Conservation (phyloP, 495 filamentous ascomycete genomes). For the Cenococcum geophilum region DNA sequence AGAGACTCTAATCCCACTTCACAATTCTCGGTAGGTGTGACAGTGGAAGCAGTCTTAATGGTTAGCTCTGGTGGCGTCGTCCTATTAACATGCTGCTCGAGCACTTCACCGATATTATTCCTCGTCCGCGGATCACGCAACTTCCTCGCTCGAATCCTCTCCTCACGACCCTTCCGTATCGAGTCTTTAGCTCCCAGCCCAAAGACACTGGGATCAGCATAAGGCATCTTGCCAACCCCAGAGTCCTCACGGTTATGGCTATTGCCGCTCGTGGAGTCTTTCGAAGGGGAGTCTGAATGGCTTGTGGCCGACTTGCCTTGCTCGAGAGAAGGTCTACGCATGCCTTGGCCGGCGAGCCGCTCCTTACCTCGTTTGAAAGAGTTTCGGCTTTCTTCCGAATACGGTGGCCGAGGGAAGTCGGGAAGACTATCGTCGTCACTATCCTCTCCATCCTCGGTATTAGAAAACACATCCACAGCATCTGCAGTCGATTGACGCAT, state of each 20-base stretch:
- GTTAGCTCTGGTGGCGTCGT: not conserved
- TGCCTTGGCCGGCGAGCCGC: conserved; percentile 4
- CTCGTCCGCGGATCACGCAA: conserved; percentile 27
- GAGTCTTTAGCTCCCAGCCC: conserved; percentile 10
- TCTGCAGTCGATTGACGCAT: not conserved
- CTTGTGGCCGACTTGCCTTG: not conserved
- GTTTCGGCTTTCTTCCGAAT: not conserved
- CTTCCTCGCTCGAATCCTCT: conserved; percentile 28
- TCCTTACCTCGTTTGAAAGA: not conserved
- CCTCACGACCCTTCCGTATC: conserved; percentile 16
- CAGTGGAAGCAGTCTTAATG: not conserved
- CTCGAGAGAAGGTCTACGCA: not conserved
- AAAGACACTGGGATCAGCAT: not conserved
- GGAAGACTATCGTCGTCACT: not conserved
- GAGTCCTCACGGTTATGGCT: not conserved
- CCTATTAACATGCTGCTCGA: not conserved
- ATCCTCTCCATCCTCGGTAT: not conserved
- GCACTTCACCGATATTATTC: conserved; percentile 14
- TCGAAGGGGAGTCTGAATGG: not conserved
- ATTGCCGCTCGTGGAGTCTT: not conserved
- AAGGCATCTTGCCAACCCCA: not conserved
- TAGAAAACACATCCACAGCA: not conserved
- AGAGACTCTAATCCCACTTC: not conserved
- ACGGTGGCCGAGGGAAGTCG: conserved; percentile 2
- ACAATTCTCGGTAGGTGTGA: not conserved